Evolutionary conservation across 2,329 filamentous ascomycete genomes (phyloP).

Genomic region (Monosporascus cannonballus): DNA sequence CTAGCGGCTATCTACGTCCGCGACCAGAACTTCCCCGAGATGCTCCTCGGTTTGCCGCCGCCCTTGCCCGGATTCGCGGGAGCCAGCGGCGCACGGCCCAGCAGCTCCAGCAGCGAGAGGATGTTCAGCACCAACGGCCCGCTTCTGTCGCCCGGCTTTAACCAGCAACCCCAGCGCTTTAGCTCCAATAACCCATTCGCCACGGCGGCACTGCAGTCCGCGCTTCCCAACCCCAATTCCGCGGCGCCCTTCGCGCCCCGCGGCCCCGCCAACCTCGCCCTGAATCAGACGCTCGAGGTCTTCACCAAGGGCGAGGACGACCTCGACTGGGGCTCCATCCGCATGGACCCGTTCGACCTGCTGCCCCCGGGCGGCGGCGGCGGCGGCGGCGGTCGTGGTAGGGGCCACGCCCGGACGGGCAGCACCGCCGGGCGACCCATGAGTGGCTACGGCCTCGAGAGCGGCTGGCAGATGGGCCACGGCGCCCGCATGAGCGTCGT

Average conservation of each 20-base stretch:
- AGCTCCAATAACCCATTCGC: slow-evolving; percentile 58
- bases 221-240: slow-evolving; percentile 3
- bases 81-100: slow-evolving; percentile 26
- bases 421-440: slow-evolving; percentile 34
- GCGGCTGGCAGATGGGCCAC: slow-evolving; percentile 43
- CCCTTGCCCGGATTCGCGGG: slow-evolving; percentile 43
- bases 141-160: slow-evolving; percentile 19
- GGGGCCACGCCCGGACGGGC: slow-evolving; percentile 23
- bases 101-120: slow-evolving; percentile 26
- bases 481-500: slow-evolving; percentile 50
- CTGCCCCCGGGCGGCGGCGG: slow-evolving; percentile 4
- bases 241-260: slow-evolving; percentile 23
- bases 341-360: slow-evolving; percentile 32
- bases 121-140: slow-evolving; percentile 19
- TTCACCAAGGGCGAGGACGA: slow-evolving; percentile 55
- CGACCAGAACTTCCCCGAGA: slow-evolving; percentile 75
- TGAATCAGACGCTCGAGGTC: slow-evolving; percentile 51
- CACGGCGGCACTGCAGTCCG: slow-evolving; percentile 17
- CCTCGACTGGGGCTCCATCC: slow-evolving; percentile 53
- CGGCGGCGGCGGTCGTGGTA: slow-evolving; percentile 8
- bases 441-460: slow-evolving; percentile 52
- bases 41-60: slow-evolving; percentile 64
- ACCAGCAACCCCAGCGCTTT: slow-evolving; percentile 36
- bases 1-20: slow-evolving; percentile 78
- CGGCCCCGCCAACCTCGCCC: slow-evolving; percentile 23